Percentiles rank a stretch among this genome's conserved stretches.
Conservation (phyloP, 257 asterid genomes). For the Schizonepeta tenuifolia region DNA sequence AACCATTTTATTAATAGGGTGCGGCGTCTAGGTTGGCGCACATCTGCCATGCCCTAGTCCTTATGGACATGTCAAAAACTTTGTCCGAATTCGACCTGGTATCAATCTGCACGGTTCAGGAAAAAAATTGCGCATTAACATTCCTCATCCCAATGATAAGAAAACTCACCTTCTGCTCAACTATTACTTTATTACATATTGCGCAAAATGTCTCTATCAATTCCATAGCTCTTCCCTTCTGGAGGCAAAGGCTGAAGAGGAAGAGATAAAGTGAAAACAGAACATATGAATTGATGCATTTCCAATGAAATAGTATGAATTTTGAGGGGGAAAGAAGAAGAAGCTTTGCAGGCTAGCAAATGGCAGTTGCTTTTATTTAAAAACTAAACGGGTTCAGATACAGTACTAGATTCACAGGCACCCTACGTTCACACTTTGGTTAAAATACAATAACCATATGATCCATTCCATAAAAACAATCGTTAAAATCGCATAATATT, state of each 20-base stretch:
- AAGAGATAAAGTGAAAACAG: constrained; percentile 11
- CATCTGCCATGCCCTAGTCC: constrained; percentile 87
- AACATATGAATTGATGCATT: background rate
- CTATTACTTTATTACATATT: constrained; percentile 63
- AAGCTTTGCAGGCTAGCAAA: background rate
- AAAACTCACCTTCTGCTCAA: constrained; percentile 67
- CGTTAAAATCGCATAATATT: background rate
- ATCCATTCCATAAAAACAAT: background rate
- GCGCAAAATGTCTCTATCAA: constrained; percentile 50
- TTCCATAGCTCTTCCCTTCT: constrained; percentile 70
- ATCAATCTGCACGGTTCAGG: constrained; percentile 56
- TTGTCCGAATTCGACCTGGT: constrained; percentile 71
- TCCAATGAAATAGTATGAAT: background rate
- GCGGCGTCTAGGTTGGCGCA: constrained; percentile 53
- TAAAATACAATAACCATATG: background rate
- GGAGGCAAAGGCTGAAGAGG: constrained; percentile 63
- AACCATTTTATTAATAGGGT: constrained; percentile 18
- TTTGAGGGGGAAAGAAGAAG: background rate
- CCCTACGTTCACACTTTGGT: background rate
- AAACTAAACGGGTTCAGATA: background rate
- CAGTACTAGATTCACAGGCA: background rate
- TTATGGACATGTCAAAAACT: background rate
- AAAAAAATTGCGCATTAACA: constrained; percentile 9
- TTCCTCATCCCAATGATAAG: background rate
- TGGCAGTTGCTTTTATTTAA: background rate